Evolutionary conservation across 495 filamentous ascomycete genomes (phyloP), one percentile per base, ranked within the genome.

Genomic region (Apiosordaria backusii): DNA sequence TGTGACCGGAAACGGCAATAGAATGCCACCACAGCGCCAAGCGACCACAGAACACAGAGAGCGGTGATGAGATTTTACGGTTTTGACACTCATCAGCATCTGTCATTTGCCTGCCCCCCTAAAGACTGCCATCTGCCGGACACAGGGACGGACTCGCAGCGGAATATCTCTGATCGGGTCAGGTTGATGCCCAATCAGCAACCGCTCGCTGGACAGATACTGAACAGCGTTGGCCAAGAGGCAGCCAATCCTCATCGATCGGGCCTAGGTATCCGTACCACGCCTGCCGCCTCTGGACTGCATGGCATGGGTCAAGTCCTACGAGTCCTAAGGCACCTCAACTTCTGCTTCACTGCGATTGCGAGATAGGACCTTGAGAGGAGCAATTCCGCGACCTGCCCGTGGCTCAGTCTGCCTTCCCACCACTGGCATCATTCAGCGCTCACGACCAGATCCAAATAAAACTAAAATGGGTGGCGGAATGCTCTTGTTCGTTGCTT

Each of bases 381-480:
- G 35, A 71, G 68, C 62, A 40, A 19, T 69, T 63, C 45, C 53
- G 45, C 60, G 59, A 62, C 40, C 35, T 53, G 19, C 53, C 61
- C 21, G 53, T 61, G 50, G 68, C 66, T 65, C 65, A 23, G 52
- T 23, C n/a, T 55, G n/a, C 52, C 22, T 23, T 55, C n/a, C n/a
- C 15, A 5, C 52, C 52, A 57, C 62, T 54, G 65, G 18, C 68
- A 23, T 22, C 64, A 19, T 57, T 50, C 71, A 26, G 21, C 66
- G 23, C 57, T 35, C 61, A 62, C 29, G 40, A 4, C 57, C 9
- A 7, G 60, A 63, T 62, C 40, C 26, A 64, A 66, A 63, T 71
- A 74, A 72, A 75, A 72, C 71, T 74, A 75, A 75, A 75, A 74
- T 74, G 70, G 67, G 70, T 77, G 75, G 73, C 70, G 73, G 73